Evolutionary conservation across 2,329 filamentous ascomycete species (phyloP).

Genomic region (Fusarium anguioides): DNA sequence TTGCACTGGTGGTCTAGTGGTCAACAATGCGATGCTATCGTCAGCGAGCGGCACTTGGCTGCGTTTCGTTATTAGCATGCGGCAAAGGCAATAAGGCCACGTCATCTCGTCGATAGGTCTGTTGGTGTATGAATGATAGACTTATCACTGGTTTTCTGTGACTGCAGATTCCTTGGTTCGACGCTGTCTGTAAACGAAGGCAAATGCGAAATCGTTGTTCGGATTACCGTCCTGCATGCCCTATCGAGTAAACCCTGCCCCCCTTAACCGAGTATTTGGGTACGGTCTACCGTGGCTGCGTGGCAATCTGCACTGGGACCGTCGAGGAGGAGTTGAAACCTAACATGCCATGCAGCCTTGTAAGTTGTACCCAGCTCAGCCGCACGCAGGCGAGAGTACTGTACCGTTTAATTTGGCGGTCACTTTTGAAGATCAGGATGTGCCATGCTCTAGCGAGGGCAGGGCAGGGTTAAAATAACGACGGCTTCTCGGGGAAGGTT

Average conservation of each 20-base stretch:
- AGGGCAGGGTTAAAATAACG: slow-evolving; percentile 35
- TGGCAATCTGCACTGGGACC: slow-evolving; percentile 33
- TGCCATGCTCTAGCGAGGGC: slow-evolving; percentile 33
- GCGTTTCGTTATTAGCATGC: slow-evolving; percentile 29
- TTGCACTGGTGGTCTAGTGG: not conserved
- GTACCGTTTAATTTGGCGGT: slow-evolving; percentile 24
- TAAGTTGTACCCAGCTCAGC: slow-evolving; percentile 25
- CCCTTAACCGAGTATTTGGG: slow-evolving; percentile 45
- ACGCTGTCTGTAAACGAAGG: slow-evolving; percentile 31
- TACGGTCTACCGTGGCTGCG: slow-evolving; percentile 31
- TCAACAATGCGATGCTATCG: slow-evolving; percentile 24
- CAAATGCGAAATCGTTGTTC: slow-evolving; percentile 38
- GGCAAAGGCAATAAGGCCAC: slow-evolving; percentile 36
- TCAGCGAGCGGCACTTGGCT: slow-evolving; percentile 29
- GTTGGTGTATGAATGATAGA: slow-evolving; percentile 6
- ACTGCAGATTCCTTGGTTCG: slow-evolving; percentile 16
- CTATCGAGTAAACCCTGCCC: slow-evolving; percentile 37
- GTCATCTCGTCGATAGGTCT: slow-evolving; percentile 33
- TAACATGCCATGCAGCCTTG: slow-evolving; percentile 21
- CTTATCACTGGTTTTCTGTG: slow-evolving; percentile 14
- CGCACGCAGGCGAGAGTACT: slow-evolving; percentile 20
- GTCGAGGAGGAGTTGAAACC: slow-evolving; percentile 33
- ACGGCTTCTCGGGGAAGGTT: slow-evolving; percentile 18
- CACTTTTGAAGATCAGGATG: slow-evolving; percentile 33
- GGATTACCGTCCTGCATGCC: slow-evolving; percentile 43